Percentiles rank a stretch among this genome's conserved stretches.
phyloP scores from a whole-genome alignment of 257 asterid species.

The Plectranthus barbatus region DNA sequence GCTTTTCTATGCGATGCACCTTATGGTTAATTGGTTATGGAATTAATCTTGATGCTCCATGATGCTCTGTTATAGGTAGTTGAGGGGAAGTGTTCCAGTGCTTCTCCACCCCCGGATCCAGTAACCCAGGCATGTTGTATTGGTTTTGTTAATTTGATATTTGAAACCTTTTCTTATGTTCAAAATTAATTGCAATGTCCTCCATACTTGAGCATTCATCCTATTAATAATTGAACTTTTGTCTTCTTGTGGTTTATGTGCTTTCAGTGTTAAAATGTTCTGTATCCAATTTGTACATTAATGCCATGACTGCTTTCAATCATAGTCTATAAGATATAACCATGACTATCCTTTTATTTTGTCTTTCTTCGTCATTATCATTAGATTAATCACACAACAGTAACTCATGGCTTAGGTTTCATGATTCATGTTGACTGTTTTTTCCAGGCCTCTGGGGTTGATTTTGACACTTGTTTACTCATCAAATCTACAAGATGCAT shows the following conservation, averaged over 20 bases:
- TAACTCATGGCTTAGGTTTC: neutral
- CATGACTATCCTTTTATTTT: neutral
- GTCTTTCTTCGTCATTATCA: too few relatives aligned
- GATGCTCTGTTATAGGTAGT: constrained; percentile 16
- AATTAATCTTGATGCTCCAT: neutral
- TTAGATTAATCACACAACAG: neutral
- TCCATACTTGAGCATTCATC: neutral
- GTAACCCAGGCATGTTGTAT: constrained; percentile 23
- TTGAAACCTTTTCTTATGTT: constrained; percentile 3
- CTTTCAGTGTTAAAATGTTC: too few relatives aligned
- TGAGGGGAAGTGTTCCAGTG: constrained; percentile 23
- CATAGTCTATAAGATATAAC: neutral
- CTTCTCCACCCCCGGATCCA: constrained; percentile 24
- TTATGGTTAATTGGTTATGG: neutral
- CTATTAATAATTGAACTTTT: too few relatives aligned
- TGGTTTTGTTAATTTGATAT: neutral
- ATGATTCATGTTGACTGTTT: neutral
- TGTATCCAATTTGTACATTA: too few relatives aligned
- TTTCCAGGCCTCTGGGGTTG: too few relatives aligned
- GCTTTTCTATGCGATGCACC: neutral
- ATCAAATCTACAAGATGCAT: neutral
- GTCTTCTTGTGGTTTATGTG: too few relatives aligned
- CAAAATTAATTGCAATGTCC: neutral
- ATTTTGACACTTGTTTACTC: neutral
- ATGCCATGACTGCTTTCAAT: too few relatives aligned